A percentile compares a stretch with the other conserved stretches of the same genome.
These are phyloP conservation scores for Podaxis mareebaensis DNA, from an alignment of 768 basidiomycete species.

Conservation along the genomic window DNA sequence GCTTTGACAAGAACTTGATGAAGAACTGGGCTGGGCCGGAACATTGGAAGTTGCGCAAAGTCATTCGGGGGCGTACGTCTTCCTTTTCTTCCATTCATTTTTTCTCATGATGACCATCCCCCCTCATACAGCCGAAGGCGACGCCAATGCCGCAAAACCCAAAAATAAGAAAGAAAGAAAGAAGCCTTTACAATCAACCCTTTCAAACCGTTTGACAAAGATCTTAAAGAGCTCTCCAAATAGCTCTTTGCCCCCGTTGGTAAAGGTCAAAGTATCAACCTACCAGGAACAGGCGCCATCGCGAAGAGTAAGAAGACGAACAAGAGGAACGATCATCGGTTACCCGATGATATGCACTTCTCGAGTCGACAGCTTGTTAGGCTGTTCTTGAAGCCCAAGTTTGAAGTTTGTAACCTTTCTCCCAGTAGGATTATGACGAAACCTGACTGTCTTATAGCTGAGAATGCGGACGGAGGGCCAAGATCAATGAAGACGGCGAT, in stretches of 20 bases:
- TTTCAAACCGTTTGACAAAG: conserved; percentile 55
- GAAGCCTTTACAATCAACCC: conserved; percentile 86
- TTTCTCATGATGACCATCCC: conserved; percentile 4
- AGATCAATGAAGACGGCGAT: conserved; percentile 61
- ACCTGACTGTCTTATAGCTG: conserved; percentile 49
- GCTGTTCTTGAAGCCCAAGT: conserved; percentile 95
- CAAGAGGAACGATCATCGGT: conserved; percentile 69
- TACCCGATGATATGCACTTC: conserved; percentile 99
- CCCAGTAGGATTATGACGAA: conserved; percentile 5
- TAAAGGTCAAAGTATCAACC: conserved; percentile 68
- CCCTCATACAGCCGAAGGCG: conserved; percentile 34
- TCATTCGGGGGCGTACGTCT: conserved; percentile 72
- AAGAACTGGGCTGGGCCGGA: conserved; percentile 99
- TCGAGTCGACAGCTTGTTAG: conserved; percentile 87
- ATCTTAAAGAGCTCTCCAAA: conserved; percentile 60
- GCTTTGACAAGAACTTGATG: conserved; percentile 83
- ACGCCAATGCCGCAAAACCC: conserved; percentile 49
- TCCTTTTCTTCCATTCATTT: conserved; percentile 2
- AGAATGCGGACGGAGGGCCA: conserved; percentile 76
- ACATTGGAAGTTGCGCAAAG: conserved; percentile 93
- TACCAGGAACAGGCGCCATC: conserved; percentile 54
- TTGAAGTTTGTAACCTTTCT: conserved; percentile 60
- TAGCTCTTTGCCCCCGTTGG: conserved; percentile 78
- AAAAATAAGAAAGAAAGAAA: conserved; percentile 67
- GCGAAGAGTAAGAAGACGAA: conserved; percentile 50